A percentile compares a stretch with the other conserved stretches of the same genome.
phyloP scores from a whole-genome alignment of 345 rosid species.

The Euphorbia peplus region DNA sequence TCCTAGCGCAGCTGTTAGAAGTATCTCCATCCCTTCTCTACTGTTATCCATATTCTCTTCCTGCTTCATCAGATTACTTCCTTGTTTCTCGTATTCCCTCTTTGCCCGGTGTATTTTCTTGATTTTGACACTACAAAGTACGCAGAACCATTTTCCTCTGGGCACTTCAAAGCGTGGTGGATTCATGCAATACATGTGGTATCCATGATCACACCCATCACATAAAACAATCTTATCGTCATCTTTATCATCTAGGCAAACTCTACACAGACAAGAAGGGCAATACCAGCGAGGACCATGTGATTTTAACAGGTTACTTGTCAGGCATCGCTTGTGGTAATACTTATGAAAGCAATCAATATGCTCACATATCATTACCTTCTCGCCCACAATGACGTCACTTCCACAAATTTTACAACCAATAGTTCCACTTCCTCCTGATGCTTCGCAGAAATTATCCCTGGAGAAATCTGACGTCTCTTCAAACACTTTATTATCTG shows the following conservation, averaged over 20 bases:
- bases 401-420: constrained; percentile 63
- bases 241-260: constrained; percentile 71
- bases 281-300: constrained; percentile 79
- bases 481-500: constrained; percentile 33
- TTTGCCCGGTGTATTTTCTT: constrained; percentile 44
- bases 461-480: constrained; percentile 43
- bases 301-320: constrained; percentile 51
- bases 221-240: constrained; percentile 77
- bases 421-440: constrained; percentile 16
- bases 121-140: constrained; percentile 55
- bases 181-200: constrained; percentile 78
- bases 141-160: constrained; percentile 77
- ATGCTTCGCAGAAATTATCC: constrained; percentile 29
- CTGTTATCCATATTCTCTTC: constrained; percentile 31
- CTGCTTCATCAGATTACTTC: constrained; percentile 30
- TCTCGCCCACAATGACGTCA: constrained; percentile 39
- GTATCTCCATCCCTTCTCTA: constrained; percentile 75
- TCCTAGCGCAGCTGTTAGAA: constrained; percentile 75
- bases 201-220: constrained; percentile 89
- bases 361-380: constrained; percentile 57
- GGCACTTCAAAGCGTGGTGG: constrained; percentile 64
- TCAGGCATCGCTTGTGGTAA: constrained; percentile 81
- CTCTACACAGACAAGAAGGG: constrained; percentile 85
- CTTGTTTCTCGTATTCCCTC: constrained; percentile 39
- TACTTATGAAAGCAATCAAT: constrained; percentile 54